These are phyloP conservation scores for Tetracladium maxilliforme DNA, from an alignment of 2,329 filamentous ascomycete species.

Conservation along the genomic window DNA sequence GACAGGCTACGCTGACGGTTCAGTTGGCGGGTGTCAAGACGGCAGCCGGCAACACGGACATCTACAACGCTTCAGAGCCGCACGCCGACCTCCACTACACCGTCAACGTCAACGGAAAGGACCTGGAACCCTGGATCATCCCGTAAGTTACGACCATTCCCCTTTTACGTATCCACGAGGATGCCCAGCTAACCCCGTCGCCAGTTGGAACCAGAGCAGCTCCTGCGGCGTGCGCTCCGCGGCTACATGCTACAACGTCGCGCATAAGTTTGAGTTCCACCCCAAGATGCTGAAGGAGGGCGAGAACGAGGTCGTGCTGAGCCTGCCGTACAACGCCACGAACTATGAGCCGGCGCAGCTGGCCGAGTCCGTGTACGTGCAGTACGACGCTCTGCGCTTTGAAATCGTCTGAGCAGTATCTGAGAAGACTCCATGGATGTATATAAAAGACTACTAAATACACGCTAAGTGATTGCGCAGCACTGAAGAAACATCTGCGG, in stretches of 20 bases:
- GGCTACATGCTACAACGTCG: slow-evolving; percentile 45
- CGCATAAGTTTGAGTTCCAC: slow-evolving; percentile 44
- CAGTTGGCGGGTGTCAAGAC: slow-evolving; percentile 50
- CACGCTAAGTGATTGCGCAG: too few species aligned
- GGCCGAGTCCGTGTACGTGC: slow-evolving; percentile 40
- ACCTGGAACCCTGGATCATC: slow-evolving; percentile 37
- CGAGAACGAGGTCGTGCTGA: slow-evolving; percentile 38
- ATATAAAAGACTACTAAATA: too few species aligned
- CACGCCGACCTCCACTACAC: slow-evolving; percentile 36
- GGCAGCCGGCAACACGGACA: slow-evolving; percentile 45
- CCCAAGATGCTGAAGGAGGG: slow-evolving; percentile 29
- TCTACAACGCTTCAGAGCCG: slow-evolving; percentile 35
- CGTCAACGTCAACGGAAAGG: slow-evolving; percentile 27
- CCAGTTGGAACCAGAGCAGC: slow-evolving; percentile 34
- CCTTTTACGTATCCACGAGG: background rate
- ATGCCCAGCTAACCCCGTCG: slow-evolving; percentile 4
- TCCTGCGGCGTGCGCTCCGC: slow-evolving; percentile 46
- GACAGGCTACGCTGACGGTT: slow-evolving; percentile 41
- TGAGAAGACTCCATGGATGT: too few species aligned
- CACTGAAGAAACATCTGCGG: too few species aligned
- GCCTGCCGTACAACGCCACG: slow-evolving; percentile 42
- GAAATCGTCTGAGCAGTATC: slow-evolving; percentile 26
- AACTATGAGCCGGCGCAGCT: slow-evolving; percentile 42
- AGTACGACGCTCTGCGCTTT: slow-evolving; percentile 49
- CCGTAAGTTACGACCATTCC: slow-evolving; percentile 22